Percentiles rank a stretch among this genome's conserved stretches.
Conservation (phyloP, 164 flowering plant genomes). For the Berberis thunbergii region DNA sequence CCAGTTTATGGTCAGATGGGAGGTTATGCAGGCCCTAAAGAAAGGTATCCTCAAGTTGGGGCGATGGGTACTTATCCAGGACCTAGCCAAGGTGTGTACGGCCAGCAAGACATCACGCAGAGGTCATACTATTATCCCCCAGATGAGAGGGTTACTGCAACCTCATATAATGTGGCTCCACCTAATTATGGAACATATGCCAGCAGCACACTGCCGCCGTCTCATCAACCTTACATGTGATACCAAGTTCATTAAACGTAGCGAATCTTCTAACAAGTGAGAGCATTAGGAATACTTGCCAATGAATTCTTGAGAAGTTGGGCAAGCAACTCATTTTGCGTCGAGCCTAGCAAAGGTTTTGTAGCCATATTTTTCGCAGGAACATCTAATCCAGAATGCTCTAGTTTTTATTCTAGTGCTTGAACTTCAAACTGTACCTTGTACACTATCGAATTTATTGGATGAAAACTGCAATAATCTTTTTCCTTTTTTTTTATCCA, state of each 20-base stretch:
- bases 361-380: no score
- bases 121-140: constrained; percentile 35
- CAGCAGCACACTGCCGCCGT: constrained; percentile 30
- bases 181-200: neutral
- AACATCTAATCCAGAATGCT: no score
- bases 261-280: neutral
- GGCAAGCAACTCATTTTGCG: no score
- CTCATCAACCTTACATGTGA: constrained; percentile 28
- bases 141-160: constrained; percentile 25
- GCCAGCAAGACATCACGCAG: constrained; percentile 24
- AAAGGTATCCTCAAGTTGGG: constrained; percentile 38
- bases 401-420: no score
- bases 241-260: neutral
- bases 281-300: no score
- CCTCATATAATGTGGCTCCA: constrained; percentile 17
- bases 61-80: constrained; percentile 19
- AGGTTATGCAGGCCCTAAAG: constrained; percentile 20
- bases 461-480: no score
- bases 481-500: no score
- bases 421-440: no score
- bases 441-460: no score
- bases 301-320: no score
- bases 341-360: no score
- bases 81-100: constrained; percentile 22
- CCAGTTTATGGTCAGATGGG: constrained; percentile 19